Evolutionary conservation across 495 filamentous ascomycete species (phyloP).

Genomic region (Cercophora samala): DNA sequence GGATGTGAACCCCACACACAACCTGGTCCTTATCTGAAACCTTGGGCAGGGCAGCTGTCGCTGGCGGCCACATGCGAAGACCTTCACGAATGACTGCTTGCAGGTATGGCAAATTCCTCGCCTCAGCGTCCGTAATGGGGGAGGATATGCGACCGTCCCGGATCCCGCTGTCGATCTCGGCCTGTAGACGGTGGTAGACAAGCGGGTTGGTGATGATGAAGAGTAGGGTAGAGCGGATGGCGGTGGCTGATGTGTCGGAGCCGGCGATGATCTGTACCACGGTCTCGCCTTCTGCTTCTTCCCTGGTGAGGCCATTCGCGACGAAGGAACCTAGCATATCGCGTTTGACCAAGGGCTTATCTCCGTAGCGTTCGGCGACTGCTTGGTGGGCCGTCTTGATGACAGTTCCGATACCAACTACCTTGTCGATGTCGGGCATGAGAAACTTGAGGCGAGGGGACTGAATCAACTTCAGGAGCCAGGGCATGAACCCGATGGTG

Average conservation of each 20-base stretch:
- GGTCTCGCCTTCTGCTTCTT: conserved; percentile 34
- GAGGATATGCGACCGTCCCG: conserved; percentile 57
- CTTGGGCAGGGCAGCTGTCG: conserved; percentile 43
- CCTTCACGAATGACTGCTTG: conserved; percentile 78
- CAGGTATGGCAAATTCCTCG: conserved; percentile 60
- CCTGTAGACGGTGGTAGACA: conserved; percentile 64
- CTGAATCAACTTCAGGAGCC: not conserved
- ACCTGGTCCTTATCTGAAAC: conserved; percentile 46
- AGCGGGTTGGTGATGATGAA: conserved; percentile 63
- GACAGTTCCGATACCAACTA: conserved; percentile 41
- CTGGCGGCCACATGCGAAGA: conserved; percentile 55
- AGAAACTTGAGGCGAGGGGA: conserved; percentile 36
- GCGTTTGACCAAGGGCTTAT: conserved; percentile 21
- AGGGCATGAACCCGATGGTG: conserved; percentile 9
- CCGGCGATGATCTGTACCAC: conserved; percentile 55
- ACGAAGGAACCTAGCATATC: conserved; percentile 43
- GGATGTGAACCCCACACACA: conserved; percentile 45
- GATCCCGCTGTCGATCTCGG: conserved; percentile 44
- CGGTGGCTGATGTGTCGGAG: conserved; percentile 81
- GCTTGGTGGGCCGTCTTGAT: conserved; percentile 25
- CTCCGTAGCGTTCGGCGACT: conserved; percentile 35
- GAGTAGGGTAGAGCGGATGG: conserved; percentile 74
- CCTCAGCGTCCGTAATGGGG: conserved; percentile 39
- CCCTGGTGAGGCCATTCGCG: conserved; percentile 31
- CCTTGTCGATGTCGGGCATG: conserved; percentile 54